Base-by-base conservation (phyloP, 345 rosid species). In the Diplotaxis tenuifolia region DNA sequence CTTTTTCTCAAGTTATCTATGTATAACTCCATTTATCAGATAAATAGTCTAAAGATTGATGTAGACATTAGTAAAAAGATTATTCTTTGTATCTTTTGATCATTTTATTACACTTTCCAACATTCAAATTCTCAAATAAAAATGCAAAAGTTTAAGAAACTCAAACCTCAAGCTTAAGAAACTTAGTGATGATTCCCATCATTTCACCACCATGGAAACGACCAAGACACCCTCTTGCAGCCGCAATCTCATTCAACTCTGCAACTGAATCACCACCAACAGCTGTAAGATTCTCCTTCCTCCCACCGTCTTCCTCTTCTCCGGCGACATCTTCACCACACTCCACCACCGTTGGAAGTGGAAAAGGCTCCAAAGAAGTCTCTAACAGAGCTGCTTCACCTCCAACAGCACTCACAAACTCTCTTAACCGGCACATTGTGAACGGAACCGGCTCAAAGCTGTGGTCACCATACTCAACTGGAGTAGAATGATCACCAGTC, bases 401-500 rank as follows among this genome's bases (percentile, higher is more conserved):
- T 19, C 99, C 98, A 16, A 86, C 72, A 0, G 91, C 94, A 47
- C 72, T 79, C 25, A 90, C 91, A 78, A 85, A 87, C 50, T 92
- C 99, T 74, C 71, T 84, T 74, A 95, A 74, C 70, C 77, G 74
- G 81, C 99, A 85, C 14, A 92, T 81, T 18, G 91, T 72, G 69
- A 92, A 86, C 14, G 99, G 99, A 55, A 95, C 96, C 11, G 97
- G 85, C 80, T 92, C 99, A 16, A 88, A 95, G 83, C 96, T 95
- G 81, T 95, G 98, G 73, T 95, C 98, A 53, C 98, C 96, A 49
- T 95, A 92, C 81, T 90, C 99, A 36, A 92, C 99, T 0, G 96
- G 96, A 11, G 99, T 95, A 32, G 96, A 92, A 82, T 92, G 98
- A 79, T 95, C 99, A 23, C 99, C 96, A 0, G 99, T 95, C 56